Conservation (phyloP, 192 early-diverging fungal species). For the Dimargaris cristalligena region DNA sequence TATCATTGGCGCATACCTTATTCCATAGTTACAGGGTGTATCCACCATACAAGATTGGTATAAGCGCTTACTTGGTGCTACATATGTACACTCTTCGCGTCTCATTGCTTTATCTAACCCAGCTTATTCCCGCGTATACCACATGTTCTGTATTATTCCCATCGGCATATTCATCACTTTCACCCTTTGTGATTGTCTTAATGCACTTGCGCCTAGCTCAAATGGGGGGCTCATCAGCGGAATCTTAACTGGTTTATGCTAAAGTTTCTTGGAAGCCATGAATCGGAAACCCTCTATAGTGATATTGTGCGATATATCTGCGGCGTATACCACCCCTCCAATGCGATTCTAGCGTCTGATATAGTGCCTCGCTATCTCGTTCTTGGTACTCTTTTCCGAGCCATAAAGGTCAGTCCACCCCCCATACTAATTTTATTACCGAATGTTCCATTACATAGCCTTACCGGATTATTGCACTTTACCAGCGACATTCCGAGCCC, state of each 20-base stretch:
- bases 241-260: slow-evolving; percentile 51
- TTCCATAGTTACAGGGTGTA: too few species aligned
- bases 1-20: too few species aligned
- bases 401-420: slow-evolving; percentile 32
- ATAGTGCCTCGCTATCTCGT: slow-evolving; percentile 59
- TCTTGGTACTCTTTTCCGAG: slow-evolving; percentile 38
- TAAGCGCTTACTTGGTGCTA: too few species aligned
- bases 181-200: neutral
- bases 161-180: neutral
- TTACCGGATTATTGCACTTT: too few species aligned
- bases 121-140: too few species aligned
- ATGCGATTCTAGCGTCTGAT: slow-evolving; percentile 43
- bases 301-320: slow-evolving; percentile 63
- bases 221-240: slow-evolving; percentile 26
- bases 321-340: slow-evolving; percentile 53
- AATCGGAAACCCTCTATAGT: slow-evolving; percentile 36
- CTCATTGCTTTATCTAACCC: too few species aligned
- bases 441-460: too few species aligned
- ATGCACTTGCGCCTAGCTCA: slow-evolving; percentile 27
- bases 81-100: too few species aligned
- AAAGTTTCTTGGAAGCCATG: slow-evolving; percentile 35
- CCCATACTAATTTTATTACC: too few species aligned
- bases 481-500: too few species aligned
- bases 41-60: too few species aligned
- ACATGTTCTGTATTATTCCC: too few species aligned